Evolutionary conservation across 768 basidiomycete genomes (phyloP), one percentile per base, ranked within the genome.

Genomic region (Leccinellum luteum): DNA sequence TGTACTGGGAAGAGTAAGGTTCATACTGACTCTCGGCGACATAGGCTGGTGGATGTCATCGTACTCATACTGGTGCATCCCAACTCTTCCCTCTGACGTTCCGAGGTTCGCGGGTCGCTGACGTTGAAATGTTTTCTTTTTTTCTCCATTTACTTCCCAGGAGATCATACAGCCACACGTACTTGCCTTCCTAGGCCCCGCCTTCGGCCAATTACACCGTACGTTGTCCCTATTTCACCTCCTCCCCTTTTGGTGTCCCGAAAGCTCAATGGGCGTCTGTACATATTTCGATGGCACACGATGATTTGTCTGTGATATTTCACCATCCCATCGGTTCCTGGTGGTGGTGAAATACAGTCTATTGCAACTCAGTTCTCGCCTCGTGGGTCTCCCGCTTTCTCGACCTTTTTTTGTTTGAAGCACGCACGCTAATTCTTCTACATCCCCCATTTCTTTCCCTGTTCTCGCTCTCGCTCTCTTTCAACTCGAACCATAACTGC

Each of bases 141-240:
- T 25, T 25, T 25, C 25, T 30, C 9, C 4, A 12, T 13, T 10
- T 38, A 6, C 35, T 3, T 14, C 10, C 2, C 45, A 70, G 69
- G 66, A 59, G 1, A 7, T 70, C 5, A 17, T 58, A 5, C 49
- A 61, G 52, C 67, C 66, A 0, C 41, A 51, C 10, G 55, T 57
- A 14, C 54, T 67, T 7, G 57, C 63, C 0, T 70, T 66, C 45
- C 2, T 60, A 21, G 59, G 67, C 38, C 44, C 59, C 17, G 35
- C 70, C 32, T 57, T 70, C 55, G 4, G 70, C 19, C 69, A 70
- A 55, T 59, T 63, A 17, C 65, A 63, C 25, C 60, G 69, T 70
- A 55, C 49, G 69, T 66, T 17, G 21, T 15, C 28, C 21, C 2
- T 27, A 23, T 12, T 19, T 25, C 25, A 4, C 25, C 2, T 25